Percentiles rank a stretch among this genome's conserved stretches.
phyloP scores from a whole-genome alignment of 768 basidiomycete species.

The Calocera cornea region DNA sequence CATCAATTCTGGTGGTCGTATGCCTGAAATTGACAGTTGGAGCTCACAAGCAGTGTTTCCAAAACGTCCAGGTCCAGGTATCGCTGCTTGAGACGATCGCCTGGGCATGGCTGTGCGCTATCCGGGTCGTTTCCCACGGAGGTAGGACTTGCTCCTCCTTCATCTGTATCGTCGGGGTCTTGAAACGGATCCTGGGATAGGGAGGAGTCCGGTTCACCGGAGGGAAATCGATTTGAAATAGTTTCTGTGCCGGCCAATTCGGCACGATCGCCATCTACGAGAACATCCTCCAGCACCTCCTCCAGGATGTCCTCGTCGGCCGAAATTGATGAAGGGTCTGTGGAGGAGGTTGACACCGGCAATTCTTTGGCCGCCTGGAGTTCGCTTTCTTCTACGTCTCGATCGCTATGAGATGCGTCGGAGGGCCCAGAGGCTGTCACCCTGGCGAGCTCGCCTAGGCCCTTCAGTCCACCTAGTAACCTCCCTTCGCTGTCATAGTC shows the following conservation, averaged over 20 bases:
- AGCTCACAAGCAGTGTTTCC: constrained; percentile 58
- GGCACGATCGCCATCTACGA: constrained; percentile 13
- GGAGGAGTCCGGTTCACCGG: constrained; percentile 15
- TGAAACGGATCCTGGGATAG: constrained; percentile 16
- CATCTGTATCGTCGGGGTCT: constrained; percentile 4
- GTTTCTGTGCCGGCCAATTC: constrained; percentile 10
- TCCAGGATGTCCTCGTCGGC: constrained; percentile 13
- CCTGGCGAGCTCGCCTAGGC: constrained; percentile 73
- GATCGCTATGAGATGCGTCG: background rate
- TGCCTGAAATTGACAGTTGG: background rate
- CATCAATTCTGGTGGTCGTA: background rate
- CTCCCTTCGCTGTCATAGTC: constrained; percentile 75
- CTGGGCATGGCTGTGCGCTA: constrained; percentile 26
- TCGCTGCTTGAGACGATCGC: constrained; percentile 65
- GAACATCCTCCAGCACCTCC: constrained; percentile 18
- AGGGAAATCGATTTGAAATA: constrained; percentile 8
- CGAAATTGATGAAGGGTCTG: constrained; percentile 23
- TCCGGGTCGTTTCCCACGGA: constrained; percentile 1
- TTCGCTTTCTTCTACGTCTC: constrained; percentile 3
- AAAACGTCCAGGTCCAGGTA: constrained; percentile 66
- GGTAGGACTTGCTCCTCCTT: background rate
- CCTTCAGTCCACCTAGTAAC: constrained; percentile 71
- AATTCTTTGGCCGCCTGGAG: constrained; percentile 19
- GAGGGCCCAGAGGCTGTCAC: constrained; percentile 30
- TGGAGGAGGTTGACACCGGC: constrained; percentile 25